These are phyloP conservation scores for Pneumocystis carinii DNA, from an alignment of 1,139 yeast species.

Conservation along the genomic window DNA sequence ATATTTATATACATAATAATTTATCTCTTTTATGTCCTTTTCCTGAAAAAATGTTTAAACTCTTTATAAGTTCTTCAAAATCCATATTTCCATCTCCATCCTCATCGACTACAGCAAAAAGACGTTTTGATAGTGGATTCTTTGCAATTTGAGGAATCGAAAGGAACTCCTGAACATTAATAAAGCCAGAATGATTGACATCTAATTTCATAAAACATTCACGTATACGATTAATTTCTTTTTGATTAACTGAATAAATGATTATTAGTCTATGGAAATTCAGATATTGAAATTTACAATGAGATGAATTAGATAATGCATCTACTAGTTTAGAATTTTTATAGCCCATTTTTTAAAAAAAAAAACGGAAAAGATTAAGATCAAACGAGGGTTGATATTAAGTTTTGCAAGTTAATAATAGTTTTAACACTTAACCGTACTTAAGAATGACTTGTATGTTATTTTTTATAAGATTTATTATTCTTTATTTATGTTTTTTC, in stretches of 20 bases:
- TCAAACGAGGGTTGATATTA: too few species aligned
- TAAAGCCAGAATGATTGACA: constrained; percentile 81
- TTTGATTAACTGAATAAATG: constrained; percentile 42
- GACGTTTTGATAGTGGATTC: constrained; percentile 77
- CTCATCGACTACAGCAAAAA: constrained; percentile 87
- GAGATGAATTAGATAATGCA: background rate
- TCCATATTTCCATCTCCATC: constrained; percentile 91
- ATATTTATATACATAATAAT: constrained; percentile 31
- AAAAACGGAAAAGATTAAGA: too few species aligned
- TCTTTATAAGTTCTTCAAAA: constrained; percentile 85
- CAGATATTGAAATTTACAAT: background rate
- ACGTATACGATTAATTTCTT: constrained; percentile 80
- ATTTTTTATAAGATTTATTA: too few species aligned
- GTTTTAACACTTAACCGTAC: too few species aligned
- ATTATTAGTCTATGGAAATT: background rate
- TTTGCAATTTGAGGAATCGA: constrained; percentile 84
- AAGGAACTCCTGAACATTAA: constrained; percentile 78
- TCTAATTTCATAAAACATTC: constrained; percentile 92
- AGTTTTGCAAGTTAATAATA: too few species aligned
- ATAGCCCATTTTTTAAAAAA: background rate
- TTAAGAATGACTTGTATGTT: too few species aligned
- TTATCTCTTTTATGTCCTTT: constrained; percentile 74
- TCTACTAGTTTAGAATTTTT: background rate
- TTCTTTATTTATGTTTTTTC: background rate
- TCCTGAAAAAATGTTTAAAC: constrained; percentile 83